These are phyloP conservation scores for Apiospora koreana DNA, from an alignment of 2,329 filamentous ascomycete species.

Conservation along the genomic window DNA sequence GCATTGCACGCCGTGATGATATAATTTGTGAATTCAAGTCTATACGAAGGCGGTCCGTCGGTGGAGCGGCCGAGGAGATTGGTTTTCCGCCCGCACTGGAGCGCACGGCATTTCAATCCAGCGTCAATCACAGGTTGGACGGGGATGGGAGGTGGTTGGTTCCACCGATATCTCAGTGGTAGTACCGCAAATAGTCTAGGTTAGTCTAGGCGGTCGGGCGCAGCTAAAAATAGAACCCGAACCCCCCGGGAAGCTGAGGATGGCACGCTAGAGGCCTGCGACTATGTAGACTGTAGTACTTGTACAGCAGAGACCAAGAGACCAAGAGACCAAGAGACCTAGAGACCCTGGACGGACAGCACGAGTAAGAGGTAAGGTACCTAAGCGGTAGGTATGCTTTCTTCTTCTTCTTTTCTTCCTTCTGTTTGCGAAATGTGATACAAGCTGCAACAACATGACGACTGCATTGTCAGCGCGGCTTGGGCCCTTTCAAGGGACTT, in stretches of 20 bases:
- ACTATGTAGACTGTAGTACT: no score
- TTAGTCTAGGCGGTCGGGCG: neutral
- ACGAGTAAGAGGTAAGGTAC: no score
- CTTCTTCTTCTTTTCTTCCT: neutral
- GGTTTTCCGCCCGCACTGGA: neutral
- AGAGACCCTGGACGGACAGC: no score
- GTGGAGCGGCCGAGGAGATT: neutral
- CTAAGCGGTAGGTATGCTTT: no score
- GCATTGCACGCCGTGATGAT: neutral
- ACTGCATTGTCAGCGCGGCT: neutral
- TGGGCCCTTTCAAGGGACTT: no score
- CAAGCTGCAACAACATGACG: neutral
- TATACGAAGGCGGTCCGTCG: neutral
- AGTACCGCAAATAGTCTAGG: neutral
- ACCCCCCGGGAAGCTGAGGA: neutral
- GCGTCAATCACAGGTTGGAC: neutral
- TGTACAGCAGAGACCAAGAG: no score
- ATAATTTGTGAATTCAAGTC: neutral
- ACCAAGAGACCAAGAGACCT: no score
- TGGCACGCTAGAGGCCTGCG: neutral
- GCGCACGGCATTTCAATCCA: neutral
- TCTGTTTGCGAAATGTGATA: neutral
- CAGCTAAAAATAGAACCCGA: neutral
- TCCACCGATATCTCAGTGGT: neutral
- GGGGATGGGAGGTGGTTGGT: constrained; percentile 2